Percentiles rank a stretch among this genome's conserved stretches.
phyloP scores from a whole-genome alignment of 202 grass and related monocot species.

The Saccharum hybrid region DNA sequence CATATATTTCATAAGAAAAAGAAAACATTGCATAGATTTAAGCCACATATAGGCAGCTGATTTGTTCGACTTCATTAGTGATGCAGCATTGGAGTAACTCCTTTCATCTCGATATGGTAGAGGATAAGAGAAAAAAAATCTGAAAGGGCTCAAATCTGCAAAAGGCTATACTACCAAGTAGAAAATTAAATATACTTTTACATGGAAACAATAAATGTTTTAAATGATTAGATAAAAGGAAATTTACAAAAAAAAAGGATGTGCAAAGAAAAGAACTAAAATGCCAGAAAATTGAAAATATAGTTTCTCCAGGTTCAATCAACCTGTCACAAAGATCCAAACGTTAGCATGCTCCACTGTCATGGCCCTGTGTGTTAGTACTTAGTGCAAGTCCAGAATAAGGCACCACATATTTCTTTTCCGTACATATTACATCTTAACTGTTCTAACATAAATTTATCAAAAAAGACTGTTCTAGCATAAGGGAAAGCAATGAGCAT shows the following conservation, averaged over 20 bases:
- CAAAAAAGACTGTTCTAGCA: neutral
- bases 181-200: neutral
- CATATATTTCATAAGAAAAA: neutral
- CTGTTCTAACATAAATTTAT: neutral
- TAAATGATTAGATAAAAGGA: neutral
- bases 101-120: conserved; percentile 7
- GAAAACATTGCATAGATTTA: neutral
- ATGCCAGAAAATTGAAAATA: conserved; percentile 16
- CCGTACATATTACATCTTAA: neutral
- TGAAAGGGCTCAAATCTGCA: neutral
- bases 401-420: neutral
- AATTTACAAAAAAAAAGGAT: neutral
- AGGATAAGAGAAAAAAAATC: neutral
- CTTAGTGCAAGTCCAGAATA: neutral
- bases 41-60: neutral
- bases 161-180: neutral
- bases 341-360: neutral
- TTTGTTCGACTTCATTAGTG: neutral
- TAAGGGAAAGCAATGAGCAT: neutral
- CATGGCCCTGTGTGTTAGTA: neutral
- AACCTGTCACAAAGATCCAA: neutral
- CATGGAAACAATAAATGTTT: neutral
- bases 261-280: neutral
- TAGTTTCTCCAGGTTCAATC: neutral
- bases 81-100: neutral